Evolutionary conservation across 352 stramenopile species (phyloP).

Genomic region (Globisporangium ultimum): DNA sequence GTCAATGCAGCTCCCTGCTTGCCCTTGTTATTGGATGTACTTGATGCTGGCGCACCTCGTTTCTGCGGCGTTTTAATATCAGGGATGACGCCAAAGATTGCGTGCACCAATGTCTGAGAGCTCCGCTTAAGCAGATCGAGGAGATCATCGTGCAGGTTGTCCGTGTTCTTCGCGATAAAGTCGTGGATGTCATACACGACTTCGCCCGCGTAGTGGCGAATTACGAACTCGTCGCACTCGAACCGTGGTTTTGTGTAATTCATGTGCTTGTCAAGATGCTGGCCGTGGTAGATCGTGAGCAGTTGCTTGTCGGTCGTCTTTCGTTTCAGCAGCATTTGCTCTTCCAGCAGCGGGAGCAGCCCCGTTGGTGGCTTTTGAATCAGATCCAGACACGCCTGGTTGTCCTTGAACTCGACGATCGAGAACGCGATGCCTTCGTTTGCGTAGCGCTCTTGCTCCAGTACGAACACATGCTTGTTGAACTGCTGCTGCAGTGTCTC

Average conservation of each 20-base stretch:
- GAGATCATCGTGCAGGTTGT: constrained; percentile 87
- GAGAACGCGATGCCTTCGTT: constrained; percentile 71
- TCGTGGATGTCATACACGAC: constrained; percentile 80
- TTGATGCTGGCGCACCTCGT: constrained; percentile 10
- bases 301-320: constrained; percentile 85
- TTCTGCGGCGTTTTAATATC: constrained; percentile 12
- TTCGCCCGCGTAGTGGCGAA: constrained; percentile 83
- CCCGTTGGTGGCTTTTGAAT: constrained; percentile 81
- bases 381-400: constrained; percentile 71
- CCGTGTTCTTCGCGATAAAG: constrained; percentile 88
- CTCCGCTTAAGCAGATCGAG: constrained; percentile 73
- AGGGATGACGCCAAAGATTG: constrained; percentile 33
- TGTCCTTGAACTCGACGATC: constrained; percentile 82
- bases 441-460: constrained; percentile 80
- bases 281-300: constrained; percentile 77
- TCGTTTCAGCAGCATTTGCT: constrained; percentile 85
- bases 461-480: constrained; percentile 85
- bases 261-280: constrained; percentile 67
- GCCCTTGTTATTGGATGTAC: constrained; percentile 18
- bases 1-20: constrained; percentile 52
- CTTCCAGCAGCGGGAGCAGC: constrained; percentile 79
- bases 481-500: constrained; percentile 90
- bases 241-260: constrained; percentile 76
- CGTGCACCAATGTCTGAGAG: constrained; percentile 55
- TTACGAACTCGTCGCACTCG: constrained; percentile 82